Conservation (phyloP, 148 eudicot species). For the Silene uniflora region DNA sequence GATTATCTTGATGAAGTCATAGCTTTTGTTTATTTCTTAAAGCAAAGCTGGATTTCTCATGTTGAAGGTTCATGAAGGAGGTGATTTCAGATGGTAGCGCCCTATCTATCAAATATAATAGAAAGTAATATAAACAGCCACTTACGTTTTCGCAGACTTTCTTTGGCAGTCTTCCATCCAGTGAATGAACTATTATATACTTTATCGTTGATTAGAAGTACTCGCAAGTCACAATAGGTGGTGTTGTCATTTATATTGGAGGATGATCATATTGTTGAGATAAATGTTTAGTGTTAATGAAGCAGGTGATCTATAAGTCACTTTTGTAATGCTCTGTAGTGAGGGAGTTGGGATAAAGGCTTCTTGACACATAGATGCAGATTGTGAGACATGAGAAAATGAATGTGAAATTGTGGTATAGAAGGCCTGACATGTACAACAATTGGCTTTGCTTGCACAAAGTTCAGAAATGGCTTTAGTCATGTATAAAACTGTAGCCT, state of each 20-base stretch:
- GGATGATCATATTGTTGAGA: not conserved
- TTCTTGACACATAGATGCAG: not conserved
- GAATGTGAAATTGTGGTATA: slow-evolving; percentile 5
- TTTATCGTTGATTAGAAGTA: not conserved
- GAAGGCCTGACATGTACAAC: not conserved
- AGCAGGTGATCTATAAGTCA: not conserved
- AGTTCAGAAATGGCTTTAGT: not conserved
- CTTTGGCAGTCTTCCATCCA: not conserved
- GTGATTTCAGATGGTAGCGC: not conserved
- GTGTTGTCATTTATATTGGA: not conserved
- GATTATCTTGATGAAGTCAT: slow-evolving; percentile 2
- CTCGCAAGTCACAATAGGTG: not conserved
- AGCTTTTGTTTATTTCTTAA: not conserved
- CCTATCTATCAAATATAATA: not conserved
- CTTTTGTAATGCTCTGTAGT: not conserved
- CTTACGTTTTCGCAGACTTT: not conserved
- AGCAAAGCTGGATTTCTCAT: not conserved
- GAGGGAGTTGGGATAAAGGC: not conserved
- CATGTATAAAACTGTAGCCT: not conserved
- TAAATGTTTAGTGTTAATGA: not conserved
- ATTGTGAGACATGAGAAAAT: not conserved
- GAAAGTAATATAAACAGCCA: not conserved
- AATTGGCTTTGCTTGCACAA: not conserved
- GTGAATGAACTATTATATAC: not conserved
- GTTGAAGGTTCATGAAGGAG: not conserved